Percentiles rank a stretch among this genome's conserved stretches.
Conservation (phyloP, 1,139 yeast genomes). For the Blastobotrys persicus region DNA sequence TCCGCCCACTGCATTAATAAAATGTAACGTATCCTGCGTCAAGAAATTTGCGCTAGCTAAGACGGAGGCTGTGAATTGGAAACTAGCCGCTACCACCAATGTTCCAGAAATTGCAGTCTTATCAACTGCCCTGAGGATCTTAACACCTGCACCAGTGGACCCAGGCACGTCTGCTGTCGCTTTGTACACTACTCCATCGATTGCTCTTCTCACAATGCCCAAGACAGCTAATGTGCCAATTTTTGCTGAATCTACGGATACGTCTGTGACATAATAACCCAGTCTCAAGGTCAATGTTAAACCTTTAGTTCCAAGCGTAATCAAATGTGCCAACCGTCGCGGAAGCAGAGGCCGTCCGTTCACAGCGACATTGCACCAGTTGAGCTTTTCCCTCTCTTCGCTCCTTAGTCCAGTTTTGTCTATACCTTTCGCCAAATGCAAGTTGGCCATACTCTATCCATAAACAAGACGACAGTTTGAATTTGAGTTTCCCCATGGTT, state of each 20-base stretch:
- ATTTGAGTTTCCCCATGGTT: too few species aligned
- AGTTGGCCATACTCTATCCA: too few species aligned
- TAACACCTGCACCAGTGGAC: constrained; percentile 25
- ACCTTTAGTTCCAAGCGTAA: constrained; percentile 32
- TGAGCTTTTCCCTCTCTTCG: too few species aligned
- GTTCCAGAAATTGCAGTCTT: constrained; percentile 33
- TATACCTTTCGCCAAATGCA: too few species aligned
- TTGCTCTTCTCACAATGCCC: constrained; percentile 32
- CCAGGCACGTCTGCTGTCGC: constrained; percentile 35
- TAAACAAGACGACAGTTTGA: too few species aligned
- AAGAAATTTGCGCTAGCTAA: constrained; percentile 29
- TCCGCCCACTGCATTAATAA: constrained; percentile 36
- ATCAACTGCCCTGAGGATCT: constrained; percentile 26
- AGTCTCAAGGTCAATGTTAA: constrained; percentile 32
- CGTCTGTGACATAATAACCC: constrained; percentile 31
- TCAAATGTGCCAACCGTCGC: constrained; percentile 29
- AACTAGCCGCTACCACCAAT: constrained; percentile 33
- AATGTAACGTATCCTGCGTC: constrained; percentile 36
- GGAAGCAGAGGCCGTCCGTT: constrained; percentile 35
- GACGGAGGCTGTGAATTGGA: constrained; percentile 32
- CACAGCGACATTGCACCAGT: constrained; percentile 8
- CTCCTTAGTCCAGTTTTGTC: too few species aligned
- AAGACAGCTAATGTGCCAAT: constrained; percentile 31
- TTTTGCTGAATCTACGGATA: constrained; percentile 32
- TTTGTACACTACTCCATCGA: constrained; percentile 32